Conservation (phyloP, 2,329 filamentous ascomycete species). For the Diaporthe sp. region DNA sequence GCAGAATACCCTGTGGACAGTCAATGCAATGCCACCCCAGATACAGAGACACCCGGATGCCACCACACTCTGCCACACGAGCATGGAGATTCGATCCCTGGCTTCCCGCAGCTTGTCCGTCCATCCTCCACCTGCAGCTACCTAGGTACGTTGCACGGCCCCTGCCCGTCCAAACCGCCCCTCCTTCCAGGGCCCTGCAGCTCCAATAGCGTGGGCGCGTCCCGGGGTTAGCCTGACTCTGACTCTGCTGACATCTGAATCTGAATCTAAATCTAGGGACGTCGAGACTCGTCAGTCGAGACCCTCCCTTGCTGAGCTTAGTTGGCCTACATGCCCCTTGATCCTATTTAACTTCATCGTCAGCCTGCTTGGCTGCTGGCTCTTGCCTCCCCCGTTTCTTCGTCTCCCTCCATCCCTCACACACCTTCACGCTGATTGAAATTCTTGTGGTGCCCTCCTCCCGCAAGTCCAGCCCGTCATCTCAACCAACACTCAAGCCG, state of each 20-base stretch:
- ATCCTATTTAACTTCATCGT: slow-evolving; percentile 36
- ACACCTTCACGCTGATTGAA: neutral
- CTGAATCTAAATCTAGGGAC: slow-evolving; percentile 34
- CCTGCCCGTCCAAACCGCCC: neutral
- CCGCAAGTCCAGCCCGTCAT: slow-evolving; percentile 1
- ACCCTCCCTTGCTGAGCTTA: slow-evolving; percentile 35
- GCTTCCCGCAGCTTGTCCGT: slow-evolving; percentile 9
- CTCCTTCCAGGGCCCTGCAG: slow-evolving; percentile 9
- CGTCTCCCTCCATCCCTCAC: slow-evolving; percentile 11
- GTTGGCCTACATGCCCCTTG: slow-evolving; percentile 29
- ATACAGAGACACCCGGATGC: neutral
- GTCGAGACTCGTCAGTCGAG: slow-evolving; percentile 30
- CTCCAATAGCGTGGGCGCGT: slow-evolving; percentile 32
- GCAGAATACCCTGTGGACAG: too few species aligned
- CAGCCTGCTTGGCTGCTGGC: slow-evolving; percentile 14
- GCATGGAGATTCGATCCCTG: neutral
- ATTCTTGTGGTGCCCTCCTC: neutral
- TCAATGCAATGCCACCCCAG: slow-evolving; percentile 15
- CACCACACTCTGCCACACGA: slow-evolving; percentile 6
- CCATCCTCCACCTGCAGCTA: slow-evolving; percentile 1
- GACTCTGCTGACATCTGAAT: slow-evolving; percentile 35
- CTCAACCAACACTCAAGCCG: slow-evolving; percentile 4
- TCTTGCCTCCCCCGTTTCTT: neutral
- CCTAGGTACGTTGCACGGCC: neutral
- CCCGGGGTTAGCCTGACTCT: slow-evolving; percentile 32